Evolutionary conservation across 2,329 filamentous ascomycete genomes (phyloP), one percentile per base, ranked within the genome.

Genomic region (Colletotrichum cuscutae): DNA sequence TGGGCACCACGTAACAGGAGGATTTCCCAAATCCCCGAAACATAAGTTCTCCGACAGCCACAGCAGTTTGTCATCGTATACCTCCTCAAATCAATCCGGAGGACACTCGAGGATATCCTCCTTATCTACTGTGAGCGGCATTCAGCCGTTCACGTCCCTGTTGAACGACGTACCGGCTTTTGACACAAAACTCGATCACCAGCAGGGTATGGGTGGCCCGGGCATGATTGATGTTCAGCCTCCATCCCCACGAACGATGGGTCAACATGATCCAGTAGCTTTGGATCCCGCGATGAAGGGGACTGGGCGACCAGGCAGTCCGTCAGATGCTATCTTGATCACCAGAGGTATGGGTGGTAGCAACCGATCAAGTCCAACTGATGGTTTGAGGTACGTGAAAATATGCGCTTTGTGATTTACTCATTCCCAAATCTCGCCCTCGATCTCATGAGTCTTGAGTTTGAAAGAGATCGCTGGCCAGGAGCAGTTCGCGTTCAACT

Each of bases 21-120:
- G 75, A 7, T 71, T 73, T 26, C 75, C 75, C n/a, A 72, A 74
- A 13, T 75, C 74, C 22, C 74, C 74, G n/a, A 76, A 74, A 52
- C 85, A 86, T 79, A 86, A 83, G 76, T 84, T 83, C 67, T 89
- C 87, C 0, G 84, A 86, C 75, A 89, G 88, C 75, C 83, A 84
- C 65, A 87, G 87, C 81, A 90, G 86, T 68, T 78, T 88, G 19
- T 87, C 87, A 3, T 88, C 85, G 1, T 86, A 85, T 76, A 83
- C 83, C 22, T 86, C 86, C 3, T 85, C 87, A 3, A 84, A 82
- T 1, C 81, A 81, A 56, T 88, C 86, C 1, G 79, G 81, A 15
- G 81, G 83, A 0, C 87, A 89, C 76, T 90, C 88, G 2, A 83
- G 88, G 49, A 83, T 88, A 62, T 89, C 88, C 1, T 90, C 88